Conservation (phyloP, 106 monocot genomes). For the Dioscorea alata region DNA sequence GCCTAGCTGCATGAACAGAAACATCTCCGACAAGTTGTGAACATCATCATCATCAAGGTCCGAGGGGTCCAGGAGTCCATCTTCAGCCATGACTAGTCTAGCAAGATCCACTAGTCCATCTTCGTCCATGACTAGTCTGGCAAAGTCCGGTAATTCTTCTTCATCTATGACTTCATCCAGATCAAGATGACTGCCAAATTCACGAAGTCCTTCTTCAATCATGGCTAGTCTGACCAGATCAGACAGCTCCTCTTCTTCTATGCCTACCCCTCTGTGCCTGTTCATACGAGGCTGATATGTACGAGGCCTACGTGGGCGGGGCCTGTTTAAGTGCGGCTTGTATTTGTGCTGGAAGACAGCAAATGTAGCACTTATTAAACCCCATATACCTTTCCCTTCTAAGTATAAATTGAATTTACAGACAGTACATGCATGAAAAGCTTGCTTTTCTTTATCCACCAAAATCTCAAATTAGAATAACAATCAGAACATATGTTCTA, state of each 20-base stretch:
- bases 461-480: too few relatives aligned
- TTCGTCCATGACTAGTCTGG: not conserved
- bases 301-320: not conserved
- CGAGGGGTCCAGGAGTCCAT: not conserved
- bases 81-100: too few relatives aligned
- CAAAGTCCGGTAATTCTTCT: not conserved
- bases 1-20: constrained; percentile 5
- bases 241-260: not conserved
- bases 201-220: not conserved
- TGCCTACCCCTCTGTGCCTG: not conserved
- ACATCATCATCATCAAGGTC: constrained; percentile 1
- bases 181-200: not conserved
- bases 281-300: not conserved
- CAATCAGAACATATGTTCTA: too few relatives aligned
- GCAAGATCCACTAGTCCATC: constrained; percentile 1
- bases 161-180: not conserved
- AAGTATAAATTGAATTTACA: not conserved
- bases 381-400: not conserved
- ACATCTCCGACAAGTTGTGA: not conserved
- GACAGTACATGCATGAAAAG: not conserved
- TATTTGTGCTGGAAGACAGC: constrained; percentile 10
- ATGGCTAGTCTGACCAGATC: not conserved
- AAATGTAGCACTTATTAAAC: not conserved
- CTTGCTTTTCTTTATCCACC: too few relatives aligned
- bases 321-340: not conserved